Evolutionary conservation across 768 basidiomycete genomes (phyloP).

Genomic region (Tulasnella sp.): DNA sequence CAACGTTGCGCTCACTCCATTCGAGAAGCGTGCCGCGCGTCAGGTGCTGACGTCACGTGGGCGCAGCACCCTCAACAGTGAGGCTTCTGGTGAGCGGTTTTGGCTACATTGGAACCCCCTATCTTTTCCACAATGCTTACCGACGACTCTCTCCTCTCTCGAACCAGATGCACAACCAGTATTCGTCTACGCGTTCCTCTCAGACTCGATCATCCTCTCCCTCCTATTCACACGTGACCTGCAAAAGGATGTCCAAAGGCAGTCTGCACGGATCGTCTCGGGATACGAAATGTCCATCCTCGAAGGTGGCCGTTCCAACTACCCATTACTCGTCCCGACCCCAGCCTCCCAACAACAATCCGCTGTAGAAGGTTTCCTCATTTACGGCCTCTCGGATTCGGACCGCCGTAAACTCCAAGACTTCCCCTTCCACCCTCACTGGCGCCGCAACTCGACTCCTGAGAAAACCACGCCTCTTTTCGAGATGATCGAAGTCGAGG

Average conservation of each 20-base stretch:
- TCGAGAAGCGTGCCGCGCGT: not conserved
- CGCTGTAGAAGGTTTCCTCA: conserved; percentile 11
- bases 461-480: not conserved
- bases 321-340: not conserved
- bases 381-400: not conserved
- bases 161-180: not conserved
- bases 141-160: not conserved
- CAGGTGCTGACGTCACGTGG: not conserved
- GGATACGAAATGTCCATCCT: conserved; percentile 13
- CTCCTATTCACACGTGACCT: conserved; percentile 24
- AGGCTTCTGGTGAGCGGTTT: not conserved
- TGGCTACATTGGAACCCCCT: not conserved
- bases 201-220: conserved; percentile 18
- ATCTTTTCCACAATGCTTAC: not conserved
- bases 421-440: conserved; percentile 11
- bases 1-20: conserved; percentile 10
- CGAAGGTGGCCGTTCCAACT: conserved; percentile 4
- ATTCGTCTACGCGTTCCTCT: conserved; percentile 18
- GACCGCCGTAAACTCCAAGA: conserved; percentile 6
- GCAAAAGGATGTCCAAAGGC: conserved; percentile 4
- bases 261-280: not conserved
- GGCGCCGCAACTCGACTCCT: not conserved
- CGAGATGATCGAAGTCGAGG: not conserved
- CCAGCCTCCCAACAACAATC: not conserved
- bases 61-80: not conserved